Evolutionary conservation across 306 rosid species (phyloP), one percentile per base, ranked within the genome.

Genomic region (Vachellia pachyceras): DNA sequence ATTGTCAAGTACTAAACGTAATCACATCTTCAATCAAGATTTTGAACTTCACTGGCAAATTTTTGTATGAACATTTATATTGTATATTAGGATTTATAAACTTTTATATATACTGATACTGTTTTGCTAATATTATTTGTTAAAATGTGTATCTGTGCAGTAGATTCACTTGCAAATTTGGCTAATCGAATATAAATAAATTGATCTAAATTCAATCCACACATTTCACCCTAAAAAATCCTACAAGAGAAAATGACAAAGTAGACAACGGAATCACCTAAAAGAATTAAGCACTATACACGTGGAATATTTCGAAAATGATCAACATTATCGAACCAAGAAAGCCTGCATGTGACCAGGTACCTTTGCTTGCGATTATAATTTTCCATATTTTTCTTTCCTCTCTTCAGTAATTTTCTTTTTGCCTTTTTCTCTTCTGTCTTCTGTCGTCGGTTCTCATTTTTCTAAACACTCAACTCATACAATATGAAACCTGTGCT

Each of bases 241-340:
- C 11, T 47, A 37, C 65, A 72, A 72, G 4, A 42, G 35, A 84
- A 75, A 69, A 80, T 55, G 85, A 85, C 83, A 85, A 77, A 83
- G 40, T 46, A 69, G 76, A 82, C 82, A 49, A 77, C 71, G 78
- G 80, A 80, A 86, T 78, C 78, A 80, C 81, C 61, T 35, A 79
- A 82, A 49, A 49, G 55, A 49, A 29, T 29, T 29, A 29, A 15
- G 55, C 55, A 49, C 1, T 14, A 13, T 14, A 1, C 14, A 47
- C 13, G 61, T 76, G 78, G 88, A 89, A 86, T 82, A 80, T 88
- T 80, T 90, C 83, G 85, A 83, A 90, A 79, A 75, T 86, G 87
- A 73, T 69, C 87, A 83, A 81, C 77, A 75, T 61, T 80, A 82
- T 84, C 80, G 81, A 72, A 81, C 86, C 88, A 82, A 33, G 18